These are phyloP conservation scores for Saccharomyces hybrid DNA, from an alignment of 1,139 yeast species.

Conservation along the genomic window DNA sequence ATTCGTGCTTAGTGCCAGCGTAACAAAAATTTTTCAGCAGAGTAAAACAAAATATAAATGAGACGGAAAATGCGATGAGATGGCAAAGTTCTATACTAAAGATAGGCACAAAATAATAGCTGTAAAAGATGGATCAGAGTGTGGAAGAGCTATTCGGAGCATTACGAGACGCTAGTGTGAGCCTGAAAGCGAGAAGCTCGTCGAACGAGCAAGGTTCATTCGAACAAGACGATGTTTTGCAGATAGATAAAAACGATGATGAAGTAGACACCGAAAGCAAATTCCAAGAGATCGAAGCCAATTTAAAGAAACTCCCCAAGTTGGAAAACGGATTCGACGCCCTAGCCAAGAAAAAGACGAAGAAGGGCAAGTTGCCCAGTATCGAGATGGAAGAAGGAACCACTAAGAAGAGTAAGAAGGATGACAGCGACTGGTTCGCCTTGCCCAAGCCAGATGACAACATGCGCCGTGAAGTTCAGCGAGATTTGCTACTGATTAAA, in stretches of 20 bases:
- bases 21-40: conserved; percentile 3
- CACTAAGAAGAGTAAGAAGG: conserved; percentile 8
- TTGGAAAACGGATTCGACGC: conserved; percentile 25
- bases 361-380: background rate
- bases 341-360: conserved; percentile 15
- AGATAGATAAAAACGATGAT: conserved; percentile 13
- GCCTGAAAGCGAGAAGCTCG: background rate
- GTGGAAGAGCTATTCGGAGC: background rate
- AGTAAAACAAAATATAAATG: background rate
- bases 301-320: conserved; percentile 24
- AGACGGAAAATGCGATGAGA: background rate
- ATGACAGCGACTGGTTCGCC: conserved; percentile 58
- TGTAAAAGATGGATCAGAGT: background rate
- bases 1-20: background rate
- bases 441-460: conserved; percentile 78
- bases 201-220: conserved; percentile 1
- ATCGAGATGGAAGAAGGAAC: conserved; percentile 2
- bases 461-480: conserved; percentile 45
- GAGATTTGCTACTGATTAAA: conserved; percentile 71
- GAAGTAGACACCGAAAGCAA: conserved; percentile 14
- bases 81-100: background rate
- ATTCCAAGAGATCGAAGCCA: conserved; percentile 26
- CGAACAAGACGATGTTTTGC: conserved; percentile 16
- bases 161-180: background rate
- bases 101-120: background rate